Percentiles rank a stretch among this genome's conserved stretches.
Evolutionary conservation across 768 basidiomycete genomes (phyloP).

Genomic region (Tylopilus plumbeoviolaceoides): DNA sequence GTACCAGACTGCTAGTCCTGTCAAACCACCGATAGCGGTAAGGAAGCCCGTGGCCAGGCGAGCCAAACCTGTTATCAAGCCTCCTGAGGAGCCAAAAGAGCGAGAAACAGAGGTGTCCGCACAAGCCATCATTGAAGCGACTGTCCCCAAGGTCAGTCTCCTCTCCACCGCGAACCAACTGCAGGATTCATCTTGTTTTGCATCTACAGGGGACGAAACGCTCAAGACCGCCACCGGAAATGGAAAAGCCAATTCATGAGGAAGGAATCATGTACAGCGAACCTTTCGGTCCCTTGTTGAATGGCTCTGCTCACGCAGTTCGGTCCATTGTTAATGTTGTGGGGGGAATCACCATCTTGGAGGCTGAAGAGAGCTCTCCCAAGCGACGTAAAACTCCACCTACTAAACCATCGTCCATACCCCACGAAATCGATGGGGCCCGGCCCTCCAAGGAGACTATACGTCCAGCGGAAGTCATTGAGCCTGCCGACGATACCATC

Average conservation of each 20-base stretch:
- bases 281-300: conserved; percentile 8
- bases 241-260: conserved; percentile 35
- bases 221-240: conserved; percentile 61
- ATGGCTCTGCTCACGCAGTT: conserved; percentile 12
- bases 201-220: conserved; percentile 70
- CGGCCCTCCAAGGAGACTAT: conserved; percentile 19
- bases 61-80: conserved; percentile 31
- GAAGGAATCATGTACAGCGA: conserved; percentile 10
- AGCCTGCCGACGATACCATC: conserved; percentile 30
- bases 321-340: conserved; percentile 5
- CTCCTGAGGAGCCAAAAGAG: conserved; percentile 29
- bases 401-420: conserved; percentile 1
- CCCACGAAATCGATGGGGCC: conserved; percentile 33
- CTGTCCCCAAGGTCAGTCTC: conserved; percentile 60
- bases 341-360: conserved; percentile 38
- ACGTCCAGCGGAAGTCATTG: conserved; percentile 38
- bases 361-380: conserved; percentile 35
- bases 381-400: conserved; percentile 48
- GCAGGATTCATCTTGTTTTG: conserved; percentile 3
- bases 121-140: conserved; percentile 74
- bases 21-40: conserved; percentile 46
- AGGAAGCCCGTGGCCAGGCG: conserved; percentile 41
- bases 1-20: conserved; percentile 69
- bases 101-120: conserved; percentile 40
- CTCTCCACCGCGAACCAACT: conserved; percentile 1